phyloP scores from a whole-genome alignment of 192 early-diverging fungal species.

The Backusella luteola region DNA sequence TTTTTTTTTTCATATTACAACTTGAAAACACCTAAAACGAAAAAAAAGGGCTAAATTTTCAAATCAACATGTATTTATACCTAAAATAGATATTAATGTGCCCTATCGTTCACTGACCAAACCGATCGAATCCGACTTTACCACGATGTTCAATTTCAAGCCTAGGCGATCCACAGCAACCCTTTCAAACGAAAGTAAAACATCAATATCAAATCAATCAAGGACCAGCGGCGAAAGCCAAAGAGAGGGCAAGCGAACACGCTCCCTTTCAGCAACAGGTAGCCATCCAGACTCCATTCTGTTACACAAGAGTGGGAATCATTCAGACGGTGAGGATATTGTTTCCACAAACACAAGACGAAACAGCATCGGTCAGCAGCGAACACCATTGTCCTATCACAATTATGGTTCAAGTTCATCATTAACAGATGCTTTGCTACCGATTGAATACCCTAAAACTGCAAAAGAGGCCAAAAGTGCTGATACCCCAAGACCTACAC shows the following conservation, averaged over 20 bases:
- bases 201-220: background rate
- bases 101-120: constrained; percentile 25
- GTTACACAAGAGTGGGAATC: background rate
- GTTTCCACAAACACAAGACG: background rate
- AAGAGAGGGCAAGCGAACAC: background rate
- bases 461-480: background rate
- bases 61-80: background rate
- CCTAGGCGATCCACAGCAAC: constrained; percentile 11
- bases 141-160: constrained; percentile 30
- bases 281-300: background rate
- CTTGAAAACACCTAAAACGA: background rate
- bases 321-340: constrained; percentile 11
- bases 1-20: constrained; percentile 7
- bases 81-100: constrained; percentile 27
- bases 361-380: constrained; percentile 3
- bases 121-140: constrained; percentile 35
- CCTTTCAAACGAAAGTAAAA: background rate
- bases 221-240: background rate
- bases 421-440: constrained; percentile 23
- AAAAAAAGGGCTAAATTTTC: background rate
- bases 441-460: constrained; percentile 16
- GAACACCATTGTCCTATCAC: background rate
- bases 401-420: constrained; percentile 15
- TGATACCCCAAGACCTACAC: constrained; percentile 21
- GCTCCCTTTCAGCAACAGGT: background rate